These are phyloP conservation scores for Colletotrichum sidae DNA, from an alignment of 2,329 filamentous ascomycete genomes.

Conservation along the genomic window DNA sequence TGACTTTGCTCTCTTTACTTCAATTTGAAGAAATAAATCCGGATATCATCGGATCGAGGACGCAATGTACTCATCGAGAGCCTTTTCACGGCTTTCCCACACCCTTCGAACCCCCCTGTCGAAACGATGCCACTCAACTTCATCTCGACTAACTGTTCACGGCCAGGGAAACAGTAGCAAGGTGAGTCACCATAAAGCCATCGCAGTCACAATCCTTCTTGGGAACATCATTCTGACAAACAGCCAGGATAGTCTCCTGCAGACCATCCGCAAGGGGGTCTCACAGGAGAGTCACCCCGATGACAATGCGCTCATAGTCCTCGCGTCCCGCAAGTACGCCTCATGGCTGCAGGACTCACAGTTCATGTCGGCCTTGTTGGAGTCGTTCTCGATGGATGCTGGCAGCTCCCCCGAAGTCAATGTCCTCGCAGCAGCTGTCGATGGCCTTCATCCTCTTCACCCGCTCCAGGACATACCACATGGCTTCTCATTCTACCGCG, in stretches of 20 bases:
- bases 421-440: constrained; percentile 67
- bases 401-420: constrained; percentile 48
- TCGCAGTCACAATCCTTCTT: not conserved
- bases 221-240: constrained; percentile 3
- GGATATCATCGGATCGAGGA: constrained; percentile 4
- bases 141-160: constrained; percentile 23
- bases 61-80: constrained; percentile 16
- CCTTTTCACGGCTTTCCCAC: not conserved
- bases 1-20: not conserved
- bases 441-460: constrained; percentile 58
- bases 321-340: constrained; percentile 62
- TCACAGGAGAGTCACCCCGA: not conserved
- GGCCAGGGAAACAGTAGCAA: constrained; percentile 17
- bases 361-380: constrained; percentile 49
- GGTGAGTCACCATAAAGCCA: not conserved
- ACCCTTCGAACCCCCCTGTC: not conserved
- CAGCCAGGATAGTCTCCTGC: constrained; percentile 13
- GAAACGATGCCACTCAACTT: constrained; percentile 10
- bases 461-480: constrained; percentile 46
- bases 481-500: constrained; percentile 66
- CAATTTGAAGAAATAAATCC: constrained; percentile 3
- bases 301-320: constrained; percentile 59
- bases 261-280: not conserved
- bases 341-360: constrained; percentile 57
- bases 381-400: constrained; percentile 27